Base-by-base conservation (phyloP, 345 rosid genomes). In the Microthlaspi erraticum region DNA sequence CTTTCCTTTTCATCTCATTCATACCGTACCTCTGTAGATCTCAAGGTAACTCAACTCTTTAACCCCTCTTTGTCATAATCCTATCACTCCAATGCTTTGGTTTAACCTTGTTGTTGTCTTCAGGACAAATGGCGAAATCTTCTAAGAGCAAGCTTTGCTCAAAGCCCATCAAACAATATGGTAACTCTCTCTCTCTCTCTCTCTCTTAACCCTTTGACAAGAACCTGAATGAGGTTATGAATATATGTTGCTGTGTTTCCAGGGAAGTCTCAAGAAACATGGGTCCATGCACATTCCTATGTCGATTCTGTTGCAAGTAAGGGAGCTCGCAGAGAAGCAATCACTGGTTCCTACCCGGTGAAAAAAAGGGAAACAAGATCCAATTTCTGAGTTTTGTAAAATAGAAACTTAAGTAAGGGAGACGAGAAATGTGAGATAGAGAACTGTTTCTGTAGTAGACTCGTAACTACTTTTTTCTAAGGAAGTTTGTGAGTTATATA, bases 121-220 rank as follows among this genome's bases (percentile, higher is more conserved):
- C 4, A 94, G 97, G 99, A 91, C 79, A 94, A 94, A 72, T 91
- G 99, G 99, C 79, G 99, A 78, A 94, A 91, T 83, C 79, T 94
- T 53, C 84, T 91, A 73, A 94, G 87, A 82, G 93, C 96, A 60
- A 87, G 94, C 87, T 83, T 80, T 80, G 81, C 93, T 46, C 88
- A 84, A 66, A 68, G 79, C 23, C 87, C 91, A 32, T 67, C 89
- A 34, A 90, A 91, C 73, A 85, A 75, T 77, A 80, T 60, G 90
- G 97, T 91, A 76, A 64, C 42, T 60, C 41, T 49, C 52, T 17
- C 11, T 49, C n/a, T n/a, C n/a, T n/a, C 36, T 16, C 8, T 59
- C 10, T 18, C n/a, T 58, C n/a, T 7, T 52, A 31, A 12, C 66
- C 43, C 42, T 29, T 64, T 37, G 31, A 54, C 18, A 33, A 60